Base-by-base conservation (phyloP, 2,329 filamentous ascomycete genomes). In the Arachnopeziza araneosa region DNA sequence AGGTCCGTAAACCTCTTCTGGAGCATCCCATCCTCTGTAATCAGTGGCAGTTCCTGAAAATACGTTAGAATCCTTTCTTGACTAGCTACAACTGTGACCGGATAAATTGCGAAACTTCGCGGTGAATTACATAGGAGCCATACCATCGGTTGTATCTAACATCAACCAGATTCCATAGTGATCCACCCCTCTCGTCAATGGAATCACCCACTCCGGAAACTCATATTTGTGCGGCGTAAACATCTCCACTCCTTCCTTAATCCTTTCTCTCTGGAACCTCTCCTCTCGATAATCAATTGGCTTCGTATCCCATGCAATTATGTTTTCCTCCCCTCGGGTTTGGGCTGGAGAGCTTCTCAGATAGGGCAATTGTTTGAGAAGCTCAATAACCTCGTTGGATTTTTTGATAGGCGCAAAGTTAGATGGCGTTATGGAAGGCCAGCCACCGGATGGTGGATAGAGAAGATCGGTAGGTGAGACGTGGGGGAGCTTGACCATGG, bases 261-360 rank as follows among this genome's bases (percentile, higher is more conserved):
- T 55, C n/a, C 50, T 57, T 21, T 52, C 49, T 21, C 24, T 5
- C 24, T 52, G 49, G 55, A 57, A 57, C 44, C 32, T 52, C 50
- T 52, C 50, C 19, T 52, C 50, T 44, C 50, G 17, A 24, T 57
- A 57, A 57, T 52, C 55, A 44, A 57, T 52, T 8, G 30, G 30
- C 32, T 55, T 55, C 8, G 54, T 55, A 55, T 55, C 54, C 54
- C 54, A 49, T 30, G 32, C 54, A 55, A 49, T 30, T 17, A 55
- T 24, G 19, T 32, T 48, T 24, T 55, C 32, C n/a, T 48, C 10
- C 2, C 54, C 54, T 49, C 54, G 54, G 17, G 2, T 24, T 48
- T 55, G 54, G 19, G 14, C n/a, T 44, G 53, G 26, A 36, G 53
- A 21, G n/a, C 19, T 49, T 26, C n/a, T 49, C 12, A 55, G 32